phyloP scores from a whole-genome alignment of 2,329 filamentous ascomycete species.

The Lasiodiplodia citricola region DNA sequence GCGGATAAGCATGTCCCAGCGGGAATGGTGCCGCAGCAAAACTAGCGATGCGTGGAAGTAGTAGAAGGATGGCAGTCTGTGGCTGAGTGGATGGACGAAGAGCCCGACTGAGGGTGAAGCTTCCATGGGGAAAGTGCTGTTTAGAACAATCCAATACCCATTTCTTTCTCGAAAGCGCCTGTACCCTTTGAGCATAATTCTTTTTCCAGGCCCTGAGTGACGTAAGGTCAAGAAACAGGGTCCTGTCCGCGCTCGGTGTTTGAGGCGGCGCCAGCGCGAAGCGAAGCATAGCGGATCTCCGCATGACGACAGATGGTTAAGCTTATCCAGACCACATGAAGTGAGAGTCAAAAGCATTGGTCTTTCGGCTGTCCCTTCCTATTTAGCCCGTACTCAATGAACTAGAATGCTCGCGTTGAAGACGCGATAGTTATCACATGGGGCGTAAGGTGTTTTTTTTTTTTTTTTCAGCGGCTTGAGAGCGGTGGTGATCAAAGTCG shows the following conservation, averaged over 20 bases:
- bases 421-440: too few species aligned
- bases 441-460: too few species aligned
- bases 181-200: background rate
- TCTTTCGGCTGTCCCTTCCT: too few species aligned
- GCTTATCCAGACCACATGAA: background rate
- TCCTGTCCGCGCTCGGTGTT: background rate
- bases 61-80: background rate
- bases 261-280: slow-evolving; percentile 1
- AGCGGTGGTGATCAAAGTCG: too few species aligned
- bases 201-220: background rate
- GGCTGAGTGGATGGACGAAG: background rate
- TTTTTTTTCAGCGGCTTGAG: too few species aligned
- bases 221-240: background rate
- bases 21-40: background rate
- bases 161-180: background rate
- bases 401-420: too few species aligned
- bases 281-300: slow-evolving; percentile 4
- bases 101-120: background rate
- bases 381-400: too few species aligned
- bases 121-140: background rate
- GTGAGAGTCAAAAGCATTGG: too few species aligned
- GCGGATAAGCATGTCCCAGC: background rate
- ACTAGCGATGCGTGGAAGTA: background rate
- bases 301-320: background rate
- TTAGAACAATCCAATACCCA: slow-evolving; percentile 22